Evolutionary conservation across 139 green algal genomes (phyloP).

Genomic region (Diplosphaera chodatii): DNA sequence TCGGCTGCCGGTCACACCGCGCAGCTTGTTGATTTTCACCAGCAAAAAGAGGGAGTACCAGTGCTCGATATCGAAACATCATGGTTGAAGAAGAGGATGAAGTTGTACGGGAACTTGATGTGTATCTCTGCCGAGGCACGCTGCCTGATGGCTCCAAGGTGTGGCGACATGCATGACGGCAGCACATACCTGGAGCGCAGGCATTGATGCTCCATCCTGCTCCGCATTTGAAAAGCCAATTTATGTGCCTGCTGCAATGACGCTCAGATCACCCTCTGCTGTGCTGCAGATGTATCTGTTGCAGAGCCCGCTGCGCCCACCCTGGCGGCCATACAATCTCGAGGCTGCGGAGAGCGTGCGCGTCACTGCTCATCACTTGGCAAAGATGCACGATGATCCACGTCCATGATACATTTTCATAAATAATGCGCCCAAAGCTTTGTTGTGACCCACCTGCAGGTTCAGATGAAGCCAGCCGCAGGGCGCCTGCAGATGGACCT

Average conservation of each 20-base stretch:
- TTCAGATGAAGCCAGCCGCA: conserved; percentile 62
- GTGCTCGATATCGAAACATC: background rate
- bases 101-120: conserved; percentile 58
- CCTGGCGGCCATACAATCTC: conserved; percentile 68
- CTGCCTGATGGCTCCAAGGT: conserved; percentile 22
- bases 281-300: conserved; percentile 62
- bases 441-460: conserved; percentile 12
- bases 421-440: no score
- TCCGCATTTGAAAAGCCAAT: no score
- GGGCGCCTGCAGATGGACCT: conserved; percentile 48
- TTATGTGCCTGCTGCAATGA: no score
- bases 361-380: background rate
- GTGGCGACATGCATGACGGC: background rate
- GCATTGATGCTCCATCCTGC: no score
- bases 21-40: no score
- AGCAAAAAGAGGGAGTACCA: no score
- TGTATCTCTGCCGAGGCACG: conserved; percentile 52
- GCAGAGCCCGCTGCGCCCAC: conserved; percentile 70
- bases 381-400: no score
- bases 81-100: conserved; percentile 28
- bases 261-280: background rate
- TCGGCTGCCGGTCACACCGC: no score
- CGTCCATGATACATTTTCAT: no score
- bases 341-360: conserved; percentile 23
- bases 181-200: no score